These are phyloP conservation scores for Colletotrichum trifolii DNA, from an alignment of 2,329 filamentous ascomycete species.

Conservation along the genomic window DNA sequence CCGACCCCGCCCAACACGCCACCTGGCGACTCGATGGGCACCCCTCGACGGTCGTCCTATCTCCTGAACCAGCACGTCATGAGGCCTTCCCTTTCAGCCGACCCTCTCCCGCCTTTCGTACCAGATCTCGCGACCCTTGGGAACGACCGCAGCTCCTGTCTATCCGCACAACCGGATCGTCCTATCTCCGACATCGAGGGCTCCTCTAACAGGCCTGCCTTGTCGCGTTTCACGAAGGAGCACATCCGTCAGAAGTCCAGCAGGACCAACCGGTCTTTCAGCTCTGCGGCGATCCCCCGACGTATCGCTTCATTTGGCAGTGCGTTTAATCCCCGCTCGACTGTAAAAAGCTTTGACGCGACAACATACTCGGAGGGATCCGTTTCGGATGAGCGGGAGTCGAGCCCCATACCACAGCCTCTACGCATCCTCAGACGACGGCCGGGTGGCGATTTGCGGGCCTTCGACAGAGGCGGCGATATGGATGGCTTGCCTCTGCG, in stretches of 20 bases:
- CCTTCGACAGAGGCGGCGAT: constrained; percentile 73
- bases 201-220: constrained; percentile 6
- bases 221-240: constrained; percentile 32
- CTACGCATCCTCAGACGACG: constrained; percentile 74
- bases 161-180: constrained; percentile 46
- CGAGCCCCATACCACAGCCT: constrained; percentile 58
- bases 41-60: constrained; percentile 66
- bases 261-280: constrained; percentile 60
- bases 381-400: constrained; percentile 57
- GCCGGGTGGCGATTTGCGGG: constrained; percentile 80
- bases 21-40: constrained; percentile 57
- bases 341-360: constrained; percentile 70
- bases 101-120: constrained; percentile 59
- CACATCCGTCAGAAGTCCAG: constrained; percentile 61
- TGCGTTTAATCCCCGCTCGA: constrained; percentile 60
- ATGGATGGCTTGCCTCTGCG: constrained; percentile 61
- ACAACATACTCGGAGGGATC: constrained; percentile 66
- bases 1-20: constrained; percentile 72
- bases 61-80: constrained; percentile 61
- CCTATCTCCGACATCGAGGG: constrained; percentile 47
- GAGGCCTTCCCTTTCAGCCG: constrained; percentile 48
- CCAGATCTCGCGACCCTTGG: constrained; percentile 58
- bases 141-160: constrained; percentile 41
- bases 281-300: constrained; percentile 60
- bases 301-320: constrained; percentile 72